These are phyloP conservation scores for Podila horticola DNA, from an alignment of 192 early-diverging fungal species.

Conservation along the genomic window DNA sequence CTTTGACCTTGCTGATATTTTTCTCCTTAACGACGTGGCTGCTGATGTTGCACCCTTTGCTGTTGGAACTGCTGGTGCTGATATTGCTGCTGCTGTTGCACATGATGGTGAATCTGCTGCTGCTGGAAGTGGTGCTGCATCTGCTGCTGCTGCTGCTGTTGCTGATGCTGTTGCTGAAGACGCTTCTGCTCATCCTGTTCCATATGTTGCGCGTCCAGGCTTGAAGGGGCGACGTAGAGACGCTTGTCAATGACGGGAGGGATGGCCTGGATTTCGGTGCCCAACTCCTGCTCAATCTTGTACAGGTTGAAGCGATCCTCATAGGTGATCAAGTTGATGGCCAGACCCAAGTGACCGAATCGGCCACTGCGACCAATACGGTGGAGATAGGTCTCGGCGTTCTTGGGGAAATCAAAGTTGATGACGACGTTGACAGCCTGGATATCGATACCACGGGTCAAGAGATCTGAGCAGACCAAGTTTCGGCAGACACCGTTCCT, in stretches of 20 bases:
- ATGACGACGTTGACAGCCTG: constrained; percentile 99
- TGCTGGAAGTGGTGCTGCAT: constrained; percentile 31
- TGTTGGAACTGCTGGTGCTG: constrained; percentile 13
- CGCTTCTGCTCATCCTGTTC: constrained; percentile 54
- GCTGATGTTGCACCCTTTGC: constrained; percentile 2
- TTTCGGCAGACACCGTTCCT: constrained; percentile 97
- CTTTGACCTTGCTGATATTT: too few relatives aligned
- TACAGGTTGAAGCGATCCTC: constrained; percentile 98
- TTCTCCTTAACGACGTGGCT: not conserved
- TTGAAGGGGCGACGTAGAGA: constrained; percentile 85
- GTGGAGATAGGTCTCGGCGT: constrained; percentile 98
- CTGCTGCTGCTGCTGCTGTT: constrained; percentile 49
- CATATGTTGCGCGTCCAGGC: constrained; percentile 73
- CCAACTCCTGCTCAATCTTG: constrained; percentile 97
- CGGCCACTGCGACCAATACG: constrained; percentile 98
- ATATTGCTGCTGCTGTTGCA: constrained; percentile 15
- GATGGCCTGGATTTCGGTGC: constrained; percentile 98
- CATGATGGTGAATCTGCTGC: constrained; percentile 15
- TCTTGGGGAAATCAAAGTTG: constrained; percentile 99
- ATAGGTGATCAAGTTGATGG: constrained; percentile 98
- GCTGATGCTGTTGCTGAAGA: constrained; percentile 50
- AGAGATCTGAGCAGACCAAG: constrained; percentile 96
- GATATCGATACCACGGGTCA: constrained; percentile 99
- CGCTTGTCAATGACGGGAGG: constrained; percentile 96
- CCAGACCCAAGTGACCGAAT: constrained; percentile 95